phyloP scores from a whole-genome alignment of 495 filamentous ascomycete species.

The Aspergillus bridgeri region DNA sequence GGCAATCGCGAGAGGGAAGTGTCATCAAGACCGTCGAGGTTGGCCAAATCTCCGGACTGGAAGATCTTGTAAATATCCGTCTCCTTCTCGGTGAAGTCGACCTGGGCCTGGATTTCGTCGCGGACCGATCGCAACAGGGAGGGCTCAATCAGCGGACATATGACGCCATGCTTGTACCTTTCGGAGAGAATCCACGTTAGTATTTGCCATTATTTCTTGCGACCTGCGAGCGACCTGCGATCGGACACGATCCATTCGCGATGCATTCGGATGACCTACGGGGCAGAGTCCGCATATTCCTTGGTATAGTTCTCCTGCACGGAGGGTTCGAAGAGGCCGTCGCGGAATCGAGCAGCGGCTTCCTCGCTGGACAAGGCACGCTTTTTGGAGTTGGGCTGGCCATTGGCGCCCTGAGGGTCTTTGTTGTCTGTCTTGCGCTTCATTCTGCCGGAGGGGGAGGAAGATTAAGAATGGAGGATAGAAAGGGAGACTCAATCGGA shows the following conservation, averaged over 20 bases:
- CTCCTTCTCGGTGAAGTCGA: slow-evolving; percentile 96
- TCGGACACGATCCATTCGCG: neutral
- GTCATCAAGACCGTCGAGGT: slow-evolving; percentile 88
- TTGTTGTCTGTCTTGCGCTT: slow-evolving; percentile 52
- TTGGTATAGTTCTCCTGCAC: slow-evolving; percentile 64
- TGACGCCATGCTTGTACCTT: slow-evolving; percentile 88
- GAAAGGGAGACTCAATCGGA: neutral
- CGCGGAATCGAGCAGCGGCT: slow-evolving; percentile 57
- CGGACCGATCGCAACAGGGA: slow-evolving; percentile 81
- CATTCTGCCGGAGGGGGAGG: slow-evolving; percentile 33
- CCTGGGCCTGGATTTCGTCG: slow-evolving; percentile 78
- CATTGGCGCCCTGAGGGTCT: slow-evolving; percentile 37
- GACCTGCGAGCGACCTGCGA: too few relatives aligned
- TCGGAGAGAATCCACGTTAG: neutral
- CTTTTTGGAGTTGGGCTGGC: slow-evolving; percentile 45
- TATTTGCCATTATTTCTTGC: slow-evolving; percentile 6
- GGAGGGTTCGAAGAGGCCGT: slow-evolving; percentile 68
- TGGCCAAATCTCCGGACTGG: slow-evolving; percentile 95
- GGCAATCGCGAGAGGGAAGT: slow-evolving; percentile 77
- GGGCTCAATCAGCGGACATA: slow-evolving; percentile 72
- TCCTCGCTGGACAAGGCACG: slow-evolving; percentile 49
- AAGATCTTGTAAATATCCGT: slow-evolving; percentile 99
- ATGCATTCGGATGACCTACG: slow-evolving; percentile 43
- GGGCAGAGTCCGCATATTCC: slow-evolving; percentile 67
- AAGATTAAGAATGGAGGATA: neutral